Conservation (phyloP, 352 stramenopile species). For the Globisporangium cylindrosporum region DNA sequence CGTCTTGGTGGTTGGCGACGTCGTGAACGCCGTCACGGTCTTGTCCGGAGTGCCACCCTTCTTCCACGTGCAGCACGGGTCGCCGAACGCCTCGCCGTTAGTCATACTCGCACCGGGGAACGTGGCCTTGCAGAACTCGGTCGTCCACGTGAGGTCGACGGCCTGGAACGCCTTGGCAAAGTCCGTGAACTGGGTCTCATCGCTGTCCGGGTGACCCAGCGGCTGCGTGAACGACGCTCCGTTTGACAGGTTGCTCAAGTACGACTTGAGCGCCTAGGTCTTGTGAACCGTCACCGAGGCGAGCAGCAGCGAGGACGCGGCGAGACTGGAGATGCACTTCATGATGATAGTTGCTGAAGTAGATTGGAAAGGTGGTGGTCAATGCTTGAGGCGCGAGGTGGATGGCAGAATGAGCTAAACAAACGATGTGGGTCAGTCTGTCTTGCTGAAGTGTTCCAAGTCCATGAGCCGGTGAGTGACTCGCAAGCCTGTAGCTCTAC, state of each 20-base stretch:
- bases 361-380: no score
- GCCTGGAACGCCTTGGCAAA: slow-evolving; percentile 23
- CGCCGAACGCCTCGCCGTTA: slow-evolving; percentile 33
- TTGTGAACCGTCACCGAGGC: slow-evolving; percentile 80
- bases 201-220: slow-evolving; percentile 32
- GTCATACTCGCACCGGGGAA: slow-evolving; percentile 37
- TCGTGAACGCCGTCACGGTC: slow-evolving; percentile 22
- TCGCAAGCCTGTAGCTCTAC: no score
- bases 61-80: slow-evolving; percentile 50
- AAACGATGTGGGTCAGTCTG: no score
- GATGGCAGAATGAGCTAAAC: no score
- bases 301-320: slow-evolving; percentile 56
- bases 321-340: slow-evolving; percentile 77
- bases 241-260: slow-evolving; percentile 40
- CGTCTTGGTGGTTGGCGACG: slow-evolving; percentile 2
- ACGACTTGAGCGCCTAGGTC: slow-evolving; percentile 34
- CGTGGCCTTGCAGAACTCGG: slow-evolving; percentile 31
- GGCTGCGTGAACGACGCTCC: slow-evolving; percentile 28
- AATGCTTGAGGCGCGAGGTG: no score
- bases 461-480: no score
- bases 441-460: no score
- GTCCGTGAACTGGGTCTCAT: slow-evolving; percentile 24
- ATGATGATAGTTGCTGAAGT: no score
- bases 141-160: slow-evolving; percentile 27
- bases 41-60: slow-evolving; percentile 27